Base-by-base conservation (phyloP, 2,329 filamentous ascomycete species). In the Trichoderma simmonsii region DNA sequence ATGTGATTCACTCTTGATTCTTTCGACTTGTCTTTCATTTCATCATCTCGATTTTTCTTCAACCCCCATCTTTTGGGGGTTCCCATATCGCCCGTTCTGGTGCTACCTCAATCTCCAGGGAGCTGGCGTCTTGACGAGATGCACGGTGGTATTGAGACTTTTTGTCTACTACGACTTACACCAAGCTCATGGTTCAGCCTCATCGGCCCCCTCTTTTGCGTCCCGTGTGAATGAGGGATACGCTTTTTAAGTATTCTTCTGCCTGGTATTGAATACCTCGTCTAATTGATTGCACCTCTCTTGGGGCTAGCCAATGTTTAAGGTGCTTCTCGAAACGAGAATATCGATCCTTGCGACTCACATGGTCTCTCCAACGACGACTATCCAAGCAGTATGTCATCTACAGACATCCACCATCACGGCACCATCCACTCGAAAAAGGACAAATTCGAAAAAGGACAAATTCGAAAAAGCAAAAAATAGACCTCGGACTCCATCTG, bases 1-100 rank as follows among this genome's bases (percentile, higher is more conserved):
- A 69, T 69, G 66, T 69, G 66, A 62, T 69, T 69, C 36, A 60
- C 28, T n/a, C 30, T 68, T 21, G 12, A 32, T 34, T 66, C 12
- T 24, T 7, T 54, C 0, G 36, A 30, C 18, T 30, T 56, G 12
- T 56, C 28, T 26, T 26, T 24, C 21, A 32, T 28, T 30, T 32
- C 24, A 21, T 57, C 51, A 36, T 14, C 34, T 28, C 63, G 6
- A 4, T 1, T 21, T 14, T 24, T 12, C 5, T 7, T 30, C 32
- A 14, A 26, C 48, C 21, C 21, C 64, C 28, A 57, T n/a, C 30
- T 43, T 28, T 24, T 30, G 21, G 21, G 14, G n/a, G 24, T 9
- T 21, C 18, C 21, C 63, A 59, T 48, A 24, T 32, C 24, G 24
- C 24, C 39, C 28, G 18, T 48, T 32, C n/a, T 26, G 56, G 43